A percentile compares a stretch with the other conserved stretches of the same genome.
Evolutionary conservation across 2,329 filamentous ascomycete genomes (phyloP).

Genomic region (Penicillium sp.): DNA sequence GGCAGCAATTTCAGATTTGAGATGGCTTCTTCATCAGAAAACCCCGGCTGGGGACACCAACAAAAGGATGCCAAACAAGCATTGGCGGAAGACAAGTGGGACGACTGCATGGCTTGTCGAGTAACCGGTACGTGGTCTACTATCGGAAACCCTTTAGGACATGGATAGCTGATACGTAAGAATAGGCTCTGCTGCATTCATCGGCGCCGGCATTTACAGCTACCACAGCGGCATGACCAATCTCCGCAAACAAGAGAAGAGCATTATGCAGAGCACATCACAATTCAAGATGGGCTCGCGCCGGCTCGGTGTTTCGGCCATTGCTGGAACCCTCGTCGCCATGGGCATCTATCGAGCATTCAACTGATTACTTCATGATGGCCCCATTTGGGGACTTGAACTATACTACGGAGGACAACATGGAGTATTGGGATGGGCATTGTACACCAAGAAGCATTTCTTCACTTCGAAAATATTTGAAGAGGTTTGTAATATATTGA

Average conservation of each 20-base stretch:
- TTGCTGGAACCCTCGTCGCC: slow-evolving; percentile 66
- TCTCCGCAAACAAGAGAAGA: slow-evolving; percentile 60
- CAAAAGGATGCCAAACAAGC: slow-evolving; percentile 63
- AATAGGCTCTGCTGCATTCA: slow-evolving; percentile 69
- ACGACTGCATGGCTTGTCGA: slow-evolving; percentile 70
- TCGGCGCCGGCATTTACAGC: slow-evolving; percentile 73
- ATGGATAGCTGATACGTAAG: slow-evolving; percentile 4
- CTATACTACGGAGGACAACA: not conserved
- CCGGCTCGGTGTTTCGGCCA: slow-evolving; percentile 63
- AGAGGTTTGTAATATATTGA: slow-evolving; percentile 21
- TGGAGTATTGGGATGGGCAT: not conserved
- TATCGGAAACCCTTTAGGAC: not conserved
- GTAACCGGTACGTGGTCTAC: slow-evolving; percentile 60
- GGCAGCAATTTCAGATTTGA: slow-evolving; percentile 17
- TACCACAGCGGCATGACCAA: slow-evolving; percentile 73
- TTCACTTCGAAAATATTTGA: not conserved
- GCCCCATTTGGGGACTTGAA: not conserved
- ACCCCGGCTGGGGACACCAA: slow-evolving; percentile 52
- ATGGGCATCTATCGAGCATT: slow-evolving; percentile 69
- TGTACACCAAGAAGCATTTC: not conserved
- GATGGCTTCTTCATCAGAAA: slow-evolving; percentile 46
- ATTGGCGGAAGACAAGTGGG: slow-evolving; percentile 38
- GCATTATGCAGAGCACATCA: slow-evolving; percentile 66
- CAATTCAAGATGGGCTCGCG: slow-evolving; percentile 71
- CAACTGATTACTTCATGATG: slow-evolving; percentile 43